These are phyloP conservation scores for Penstemon newberryi DNA, from an alignment of 257 asterid genomes.

Conservation along the genomic window DNA sequence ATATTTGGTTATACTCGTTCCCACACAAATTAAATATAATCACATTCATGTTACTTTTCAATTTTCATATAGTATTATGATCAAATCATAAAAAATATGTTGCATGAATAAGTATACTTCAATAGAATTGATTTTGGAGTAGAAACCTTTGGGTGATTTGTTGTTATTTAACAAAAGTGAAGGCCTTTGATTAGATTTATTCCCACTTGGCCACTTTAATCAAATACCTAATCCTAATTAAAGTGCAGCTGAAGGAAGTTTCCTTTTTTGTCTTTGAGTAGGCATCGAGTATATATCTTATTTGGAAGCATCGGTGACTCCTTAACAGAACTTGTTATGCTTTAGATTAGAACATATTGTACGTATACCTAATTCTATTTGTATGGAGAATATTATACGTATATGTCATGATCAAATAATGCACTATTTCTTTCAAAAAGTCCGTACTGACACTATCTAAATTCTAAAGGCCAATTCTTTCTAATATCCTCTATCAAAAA, in stretches of 20 bases:
- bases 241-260: background rate
- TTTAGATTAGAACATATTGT: background rate
- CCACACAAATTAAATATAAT: no score
- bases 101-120: no score
- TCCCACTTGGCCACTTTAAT: background rate
- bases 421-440: no score
- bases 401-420: background rate
- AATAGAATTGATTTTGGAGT: background rate
- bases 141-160: background rate
- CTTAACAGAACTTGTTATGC: background rate
- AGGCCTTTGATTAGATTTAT: background rate
- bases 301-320: background rate
- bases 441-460: no score
- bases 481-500: no score
- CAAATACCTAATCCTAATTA: conserved; percentile 8
- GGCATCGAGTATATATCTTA: background rate
- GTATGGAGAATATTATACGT: background rate
- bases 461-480: no score
- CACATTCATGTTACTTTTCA: no score
- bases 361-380: conserved; percentile 8
- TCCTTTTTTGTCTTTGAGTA: conserved; percentile 9
- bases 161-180: no score
- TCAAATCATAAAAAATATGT: no score
- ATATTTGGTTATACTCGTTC: no score
- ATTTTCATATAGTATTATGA: no score